Evolutionary conservation across 2,329 filamentous ascomycete genomes (phyloP), one percentile per base, ranked within the genome.

Genomic region (Huntiella savannae): DNA sequence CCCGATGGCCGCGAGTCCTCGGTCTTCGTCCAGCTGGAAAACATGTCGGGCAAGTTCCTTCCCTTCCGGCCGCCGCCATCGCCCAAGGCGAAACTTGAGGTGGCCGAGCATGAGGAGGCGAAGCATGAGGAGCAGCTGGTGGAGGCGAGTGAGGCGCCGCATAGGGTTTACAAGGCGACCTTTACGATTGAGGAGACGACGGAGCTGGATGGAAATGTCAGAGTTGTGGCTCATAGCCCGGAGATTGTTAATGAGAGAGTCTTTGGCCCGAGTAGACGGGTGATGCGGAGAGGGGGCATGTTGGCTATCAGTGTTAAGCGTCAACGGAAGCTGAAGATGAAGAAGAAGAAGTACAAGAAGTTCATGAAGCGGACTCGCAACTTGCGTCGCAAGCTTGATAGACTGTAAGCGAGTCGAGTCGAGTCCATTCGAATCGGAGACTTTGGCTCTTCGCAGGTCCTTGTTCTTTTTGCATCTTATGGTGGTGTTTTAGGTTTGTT

Each of bases 341-440:
- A 98, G 82, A 98, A 96, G 76, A 88, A 96, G 75, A 98, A 98
- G 78, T 94, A 94, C 66, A 96, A 95, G 86, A 98, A 98, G 76
- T 70, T 96, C 55, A 86, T 94, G 82, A 83, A 81, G 71, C 75
- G 77, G 63, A 95, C 88, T 58, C 77, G 88, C 61, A 88, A 84
- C 60, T 63, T 86, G 68, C 79, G 88, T 60, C 77, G 86, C 60
- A 93, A 87, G 68, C 69, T 91, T 57, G 84, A 82, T 57, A 73
- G 77, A 58, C 66, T 73, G 52, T 75, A 67, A 63, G 51, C 43
- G 40, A 32, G n/a, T 19, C 12, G n/a, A 16, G 3, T 40, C 12
- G n/a, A 16, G 3, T 40, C 12, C n/a, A 19, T 19, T 5, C 17
- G 5, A 16, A 2, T 40, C 16, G 16, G 37, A 12, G 37, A 10